Conservation (phyloP, 495 filamentous ascomycete species). For the Aspergillus asperescens region DNA sequence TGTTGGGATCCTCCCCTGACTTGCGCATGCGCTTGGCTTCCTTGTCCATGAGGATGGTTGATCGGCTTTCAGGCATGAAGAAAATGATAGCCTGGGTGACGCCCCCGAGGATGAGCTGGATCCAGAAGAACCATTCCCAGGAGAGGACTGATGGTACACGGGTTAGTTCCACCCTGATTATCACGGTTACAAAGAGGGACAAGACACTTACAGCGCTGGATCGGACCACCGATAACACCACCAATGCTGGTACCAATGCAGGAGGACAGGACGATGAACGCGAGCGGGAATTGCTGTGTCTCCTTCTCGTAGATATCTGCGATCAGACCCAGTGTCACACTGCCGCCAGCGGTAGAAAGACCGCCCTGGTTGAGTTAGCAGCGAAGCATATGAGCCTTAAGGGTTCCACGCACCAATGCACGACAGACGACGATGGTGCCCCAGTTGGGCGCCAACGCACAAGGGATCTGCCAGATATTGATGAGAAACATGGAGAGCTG, state of each 20-base stretch:
- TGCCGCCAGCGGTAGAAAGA: slow-evolving; percentile 64
- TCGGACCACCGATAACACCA: slow-evolving; percentile 72
- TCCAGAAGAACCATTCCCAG: slow-evolving; percentile 78
- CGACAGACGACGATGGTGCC: slow-evolving; percentile 58
- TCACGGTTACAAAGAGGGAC: too few species aligned
- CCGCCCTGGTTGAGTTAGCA: slow-evolving; percentile 24
- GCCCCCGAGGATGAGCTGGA: slow-evolving; percentile 69
- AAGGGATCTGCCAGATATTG: slow-evolving; percentile 69
- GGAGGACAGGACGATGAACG: slow-evolving; percentile 69
- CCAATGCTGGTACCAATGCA: slow-evolving; percentile 69
- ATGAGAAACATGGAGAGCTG: slow-evolving; percentile 64
- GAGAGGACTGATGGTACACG: slow-evolving; percentile 29
- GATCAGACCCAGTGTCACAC: slow-evolving; percentile 73
- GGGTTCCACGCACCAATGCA: slow-evolving; percentile 43
- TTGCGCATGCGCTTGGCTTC: slow-evolving; percentile 60
- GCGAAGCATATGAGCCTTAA: background rate
- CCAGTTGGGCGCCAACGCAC: slow-evolving; percentile 64
- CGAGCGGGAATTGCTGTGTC: slow-evolving; percentile 57
- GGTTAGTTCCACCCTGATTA: too few species aligned
- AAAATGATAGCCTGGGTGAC: slow-evolving; percentile 57
- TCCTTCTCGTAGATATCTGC: slow-evolving; percentile 71
- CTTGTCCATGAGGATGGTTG: slow-evolving; percentile 59
- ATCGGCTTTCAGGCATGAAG: slow-evolving; percentile 63
- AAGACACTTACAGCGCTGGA: slow-evolving; percentile 50
- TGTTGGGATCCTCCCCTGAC: slow-evolving; percentile 46